phyloP scores from a whole-genome alignment of 805 yeast species.

The Lipomyces starkeyi region DNA sequence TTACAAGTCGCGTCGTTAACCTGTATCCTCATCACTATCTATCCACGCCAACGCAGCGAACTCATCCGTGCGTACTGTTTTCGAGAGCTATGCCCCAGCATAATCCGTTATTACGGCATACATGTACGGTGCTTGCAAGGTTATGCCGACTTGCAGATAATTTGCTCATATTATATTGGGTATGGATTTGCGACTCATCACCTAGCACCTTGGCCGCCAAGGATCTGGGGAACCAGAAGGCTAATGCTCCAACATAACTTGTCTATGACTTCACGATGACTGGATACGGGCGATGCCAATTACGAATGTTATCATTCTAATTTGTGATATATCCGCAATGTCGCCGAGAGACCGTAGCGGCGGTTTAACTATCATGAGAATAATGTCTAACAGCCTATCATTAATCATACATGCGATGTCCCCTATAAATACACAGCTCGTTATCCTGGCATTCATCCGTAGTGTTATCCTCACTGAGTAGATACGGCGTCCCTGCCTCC shows the following conservation, averaged over 20 bases:
- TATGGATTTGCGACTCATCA: too few species aligned
- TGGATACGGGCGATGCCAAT: background rate
- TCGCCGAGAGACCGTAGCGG: too few species aligned
- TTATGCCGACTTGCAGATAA: constrained; percentile 25
- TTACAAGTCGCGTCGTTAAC: too few species aligned
- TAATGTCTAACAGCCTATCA: background rate
- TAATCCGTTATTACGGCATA: background rate
- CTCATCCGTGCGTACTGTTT: background rate
- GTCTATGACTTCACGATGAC: background rate
- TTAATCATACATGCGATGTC: background rate
- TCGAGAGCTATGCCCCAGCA: too few species aligned
- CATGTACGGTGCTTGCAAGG: background rate
- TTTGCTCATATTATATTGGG: constrained; percentile 23
- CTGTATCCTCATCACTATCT: too few species aligned
- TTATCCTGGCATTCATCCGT: background rate
- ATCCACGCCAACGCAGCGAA: too few species aligned
- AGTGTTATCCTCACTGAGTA: background rate
- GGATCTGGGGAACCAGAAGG: too few species aligned
- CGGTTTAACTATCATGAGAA: background rate
- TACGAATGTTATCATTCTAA: background rate
- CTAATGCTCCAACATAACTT: too few species aligned
- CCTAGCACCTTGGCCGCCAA: too few species aligned
- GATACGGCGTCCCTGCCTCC: too few species aligned
- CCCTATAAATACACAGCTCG: background rate
- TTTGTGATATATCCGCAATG: too few species aligned